Evolutionary conservation across 1,284 basidiomycete species (phyloP).

Genomic region (Moesziomyces antarcticus): DNA sequence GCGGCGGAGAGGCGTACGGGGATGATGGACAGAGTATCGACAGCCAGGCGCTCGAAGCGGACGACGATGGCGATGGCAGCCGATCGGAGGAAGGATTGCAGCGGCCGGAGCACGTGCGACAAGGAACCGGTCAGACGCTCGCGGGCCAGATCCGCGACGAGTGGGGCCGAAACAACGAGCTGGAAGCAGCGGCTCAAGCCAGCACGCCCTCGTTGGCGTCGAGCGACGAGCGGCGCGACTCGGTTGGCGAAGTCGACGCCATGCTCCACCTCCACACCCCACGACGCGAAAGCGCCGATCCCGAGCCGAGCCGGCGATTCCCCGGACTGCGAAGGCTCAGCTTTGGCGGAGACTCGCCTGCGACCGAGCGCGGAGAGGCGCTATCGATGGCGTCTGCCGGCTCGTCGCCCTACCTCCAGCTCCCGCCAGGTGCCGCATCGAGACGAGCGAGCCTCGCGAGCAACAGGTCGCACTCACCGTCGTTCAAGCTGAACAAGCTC

Average conservation of each 20-base stretch:
- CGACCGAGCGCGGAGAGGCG: constrained; percentile 13
- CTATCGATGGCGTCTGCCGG: constrained; percentile 2
- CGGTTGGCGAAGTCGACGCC: constrained; percentile 26
- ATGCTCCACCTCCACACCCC: constrained; percentile 10
- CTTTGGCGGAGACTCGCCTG: constrained; percentile 11
- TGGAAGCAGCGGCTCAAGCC: background rate
- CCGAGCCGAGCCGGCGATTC: constrained; percentile 6
- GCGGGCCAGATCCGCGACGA: constrained; percentile 35
- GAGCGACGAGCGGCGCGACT: constrained; percentile 11
- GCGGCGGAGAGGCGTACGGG: constrained; percentile 2
- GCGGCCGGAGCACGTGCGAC: constrained; percentile 10
- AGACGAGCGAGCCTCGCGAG: constrained; percentile 10
- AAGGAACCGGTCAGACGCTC: constrained; percentile 24
- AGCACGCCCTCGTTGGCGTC: background rate
- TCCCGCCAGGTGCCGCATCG: constrained; percentile 4
- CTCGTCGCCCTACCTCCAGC: constrained; percentile 25
- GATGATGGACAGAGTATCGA: constrained; percentile 10
- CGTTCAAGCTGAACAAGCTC: constrained; percentile 42
- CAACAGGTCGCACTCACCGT: constrained; percentile 13
- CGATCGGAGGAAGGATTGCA: constrained; percentile 7
- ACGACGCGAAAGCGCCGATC: constrained; percentile 1
- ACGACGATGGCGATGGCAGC: constrained; percentile 10
- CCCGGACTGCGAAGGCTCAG: constrained; percentile 4
- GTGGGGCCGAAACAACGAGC: constrained; percentile 21
- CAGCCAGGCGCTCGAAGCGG: constrained; percentile 3